Conservation (phyloP, 768 basidiomycete genomes). For the Glaciozyma antarctica region DNA sequence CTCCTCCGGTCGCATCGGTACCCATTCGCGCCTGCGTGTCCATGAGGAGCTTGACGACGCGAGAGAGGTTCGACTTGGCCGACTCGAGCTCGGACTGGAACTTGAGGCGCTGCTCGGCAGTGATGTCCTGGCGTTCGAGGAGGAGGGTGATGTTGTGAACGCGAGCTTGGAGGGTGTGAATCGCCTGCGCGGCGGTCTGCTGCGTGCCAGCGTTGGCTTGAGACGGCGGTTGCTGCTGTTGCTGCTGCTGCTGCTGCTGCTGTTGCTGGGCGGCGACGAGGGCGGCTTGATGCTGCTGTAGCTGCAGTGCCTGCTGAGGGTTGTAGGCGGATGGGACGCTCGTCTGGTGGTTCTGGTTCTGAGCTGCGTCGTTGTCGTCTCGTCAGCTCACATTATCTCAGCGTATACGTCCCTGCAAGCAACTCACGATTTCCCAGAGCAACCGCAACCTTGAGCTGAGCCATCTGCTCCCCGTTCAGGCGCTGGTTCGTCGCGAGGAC, state of each 20-base stretch:
- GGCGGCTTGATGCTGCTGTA: background rate
- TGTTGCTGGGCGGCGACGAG: slow-evolving; percentile 24
- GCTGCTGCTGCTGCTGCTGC: slow-evolving; percentile 9
- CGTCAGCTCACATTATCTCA: too few relatives aligned
- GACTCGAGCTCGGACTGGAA: slow-evolving; percentile 24
- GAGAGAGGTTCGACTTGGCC: slow-evolving; percentile 20
- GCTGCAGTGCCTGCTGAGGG: background rate
- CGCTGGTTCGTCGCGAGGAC: slow-evolving; percentile 20
- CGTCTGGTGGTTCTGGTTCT: background rate
- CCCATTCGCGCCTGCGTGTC: slow-evolving; percentile 2
- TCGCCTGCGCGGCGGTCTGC: background rate
- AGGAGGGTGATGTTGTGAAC: slow-evolving; percentile 11
- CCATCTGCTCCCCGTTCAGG: slow-evolving; percentile 24
- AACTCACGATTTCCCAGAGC: slow-evolving; percentile 11
- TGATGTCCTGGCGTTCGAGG: slow-evolving; percentile 22
- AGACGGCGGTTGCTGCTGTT: background rate
- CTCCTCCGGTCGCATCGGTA: background rate
- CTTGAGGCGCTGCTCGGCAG: slow-evolving; percentile 25
- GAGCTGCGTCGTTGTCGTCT: background rate
- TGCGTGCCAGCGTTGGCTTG: background rate
- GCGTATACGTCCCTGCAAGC: background rate
- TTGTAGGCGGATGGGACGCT: background rate
- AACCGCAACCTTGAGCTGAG: slow-evolving; percentile 22
- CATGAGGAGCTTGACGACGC: slow-evolving; percentile 28
- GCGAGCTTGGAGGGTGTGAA: background rate